Conservation (phyloP, 164 flowering plant species). For the Cinnamomum chago region DNA sequence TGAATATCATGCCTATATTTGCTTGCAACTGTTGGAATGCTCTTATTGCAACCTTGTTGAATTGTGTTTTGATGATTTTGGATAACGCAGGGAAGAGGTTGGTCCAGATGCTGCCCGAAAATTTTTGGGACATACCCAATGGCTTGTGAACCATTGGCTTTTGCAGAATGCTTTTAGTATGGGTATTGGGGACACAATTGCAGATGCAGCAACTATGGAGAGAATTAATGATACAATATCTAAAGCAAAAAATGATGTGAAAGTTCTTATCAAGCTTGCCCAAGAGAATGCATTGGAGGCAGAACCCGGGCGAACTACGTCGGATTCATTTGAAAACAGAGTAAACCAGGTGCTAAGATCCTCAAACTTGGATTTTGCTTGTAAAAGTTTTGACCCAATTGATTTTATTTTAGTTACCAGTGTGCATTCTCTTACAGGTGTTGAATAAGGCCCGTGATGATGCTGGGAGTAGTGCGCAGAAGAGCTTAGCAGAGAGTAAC, state of each 20-base stretch:
- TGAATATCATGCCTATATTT: not conserved
- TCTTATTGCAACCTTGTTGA: not conserved
- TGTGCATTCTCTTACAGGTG: conserved; percentile 36
- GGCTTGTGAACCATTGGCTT: conserved; percentile 99
- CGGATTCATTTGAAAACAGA: conserved; percentile 97
- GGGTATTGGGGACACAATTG: conserved; percentile 99
- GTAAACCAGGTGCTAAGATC: conserved; percentile 66
- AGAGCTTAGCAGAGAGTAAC: conserved; percentile 94
- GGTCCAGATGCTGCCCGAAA: conserved; percentile 99
- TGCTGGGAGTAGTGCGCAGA: conserved; percentile 99
- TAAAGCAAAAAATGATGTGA: conserved; percentile 82
- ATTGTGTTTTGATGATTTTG: not conserved
- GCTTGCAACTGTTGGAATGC: not conserved
- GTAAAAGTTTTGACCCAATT: conserved; percentile 30
- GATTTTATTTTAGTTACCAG: not conserved
- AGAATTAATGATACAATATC: conserved; percentile 87
- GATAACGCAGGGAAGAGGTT: conserved; percentile 85
- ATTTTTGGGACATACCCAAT: conserved; percentile 96
- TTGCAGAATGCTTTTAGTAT: conserved; percentile 90
- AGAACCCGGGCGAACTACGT: conserved; percentile 96
- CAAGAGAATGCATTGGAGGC: conserved; percentile 76
- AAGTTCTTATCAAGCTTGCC: conserved; percentile 65
- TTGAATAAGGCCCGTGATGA: conserved; percentile 99
- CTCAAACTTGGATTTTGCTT: conserved; percentile 12
- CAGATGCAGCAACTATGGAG: conserved; percentile 95